A percentile compares a stretch with the other conserved stretches of the same genome.
Evolutionary conservation across 352 stramenopile species (phyloP).

Genomic region (Thraustotheca clavata): DNA sequence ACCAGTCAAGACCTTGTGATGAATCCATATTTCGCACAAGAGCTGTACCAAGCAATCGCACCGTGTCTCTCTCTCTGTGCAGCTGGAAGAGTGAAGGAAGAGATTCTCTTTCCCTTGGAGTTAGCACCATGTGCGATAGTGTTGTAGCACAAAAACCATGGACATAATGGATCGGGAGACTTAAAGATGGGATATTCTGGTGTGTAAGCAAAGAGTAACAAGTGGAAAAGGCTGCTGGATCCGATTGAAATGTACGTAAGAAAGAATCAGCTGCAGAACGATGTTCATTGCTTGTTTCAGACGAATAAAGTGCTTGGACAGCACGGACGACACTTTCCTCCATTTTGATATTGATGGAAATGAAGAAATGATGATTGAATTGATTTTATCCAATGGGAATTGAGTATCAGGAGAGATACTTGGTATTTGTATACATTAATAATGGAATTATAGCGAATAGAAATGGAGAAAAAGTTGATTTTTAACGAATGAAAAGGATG

Average conservation of each 20-base stretch:
- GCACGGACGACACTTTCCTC: conserved; percentile 16
- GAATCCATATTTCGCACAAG: conserved; percentile 19
- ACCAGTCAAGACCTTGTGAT: conserved; percentile 16
- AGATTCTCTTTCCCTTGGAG: neutral
- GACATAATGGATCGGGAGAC: neutral
- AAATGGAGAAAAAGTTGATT: no score
- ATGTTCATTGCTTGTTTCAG: neutral
- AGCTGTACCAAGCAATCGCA: conserved; percentile 29
- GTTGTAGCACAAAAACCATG: conserved; percentile 7
- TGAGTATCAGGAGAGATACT: no score
- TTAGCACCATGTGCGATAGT: conserved; percentile 7
- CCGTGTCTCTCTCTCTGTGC: conserved; percentile 21
- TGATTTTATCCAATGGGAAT: no score
- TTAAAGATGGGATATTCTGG: conserved; percentile 1
- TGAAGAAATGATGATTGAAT: no score
- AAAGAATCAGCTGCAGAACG: conserved; percentile 49
- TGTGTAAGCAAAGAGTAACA: conserved; percentile 48
- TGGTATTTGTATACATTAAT: no score
- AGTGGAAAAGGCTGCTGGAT: conserved; percentile 64
- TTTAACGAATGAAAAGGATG: no score
- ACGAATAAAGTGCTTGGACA: conserved; percentile 18
- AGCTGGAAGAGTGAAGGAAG: conserved; percentile 17
- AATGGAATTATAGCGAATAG: no score
- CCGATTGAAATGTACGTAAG: conserved; percentile 71
- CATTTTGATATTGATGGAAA: neutral